Conservation (phyloP, 352 stramenopile species). For the Phytophthora macrochlamydospora region DNA sequence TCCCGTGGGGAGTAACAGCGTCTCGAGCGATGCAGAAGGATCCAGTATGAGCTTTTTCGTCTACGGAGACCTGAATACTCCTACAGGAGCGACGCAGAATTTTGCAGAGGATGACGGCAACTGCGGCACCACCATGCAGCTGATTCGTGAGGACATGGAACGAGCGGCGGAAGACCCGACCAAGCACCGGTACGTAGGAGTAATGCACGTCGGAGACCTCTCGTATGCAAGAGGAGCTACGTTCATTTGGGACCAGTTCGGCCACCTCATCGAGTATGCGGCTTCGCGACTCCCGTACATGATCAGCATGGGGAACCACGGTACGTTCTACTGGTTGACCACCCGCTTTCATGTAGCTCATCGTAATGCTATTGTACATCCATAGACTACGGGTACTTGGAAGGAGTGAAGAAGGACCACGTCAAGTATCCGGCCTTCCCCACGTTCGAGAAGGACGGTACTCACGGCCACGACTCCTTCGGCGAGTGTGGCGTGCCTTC, state of each 20-base stretch:
- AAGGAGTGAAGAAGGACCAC: no score
- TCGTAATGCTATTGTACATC: conserved; percentile 15
- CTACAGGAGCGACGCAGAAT: conserved; percentile 21
- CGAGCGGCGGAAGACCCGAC: conserved; percentile 24
- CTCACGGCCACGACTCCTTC: conserved; percentile 54
- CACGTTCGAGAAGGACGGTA: conserved; percentile 38
- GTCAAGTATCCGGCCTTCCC: conserved; percentile 30
- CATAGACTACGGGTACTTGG: background rate
- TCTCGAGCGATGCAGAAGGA: conserved; percentile 16
- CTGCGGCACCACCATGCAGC: conserved; percentile 44
- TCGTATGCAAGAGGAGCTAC: conserved; percentile 73
- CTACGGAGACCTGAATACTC: conserved; percentile 70
- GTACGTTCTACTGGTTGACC: conserved; percentile 14
- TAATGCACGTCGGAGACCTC: conserved; percentile 87
- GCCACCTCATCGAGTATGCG: conserved; percentile 79
- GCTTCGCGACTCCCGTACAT: conserved; percentile 80
- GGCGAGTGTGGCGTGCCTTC: conserved; percentile 90
- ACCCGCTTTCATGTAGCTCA: background rate
- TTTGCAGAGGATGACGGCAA: conserved; percentile 39
- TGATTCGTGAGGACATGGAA: conserved; percentile 42
- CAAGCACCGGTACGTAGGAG: conserved; percentile 57
- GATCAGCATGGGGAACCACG: conserved; percentile 66
- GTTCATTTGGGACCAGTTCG: conserved; percentile 87
- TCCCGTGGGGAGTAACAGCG: conserved; percentile 22
- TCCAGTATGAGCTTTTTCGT: conserved; percentile 71